Conservation (phyloP, 768 basidiomycete species). For the Amanita rubescens region DNA sequence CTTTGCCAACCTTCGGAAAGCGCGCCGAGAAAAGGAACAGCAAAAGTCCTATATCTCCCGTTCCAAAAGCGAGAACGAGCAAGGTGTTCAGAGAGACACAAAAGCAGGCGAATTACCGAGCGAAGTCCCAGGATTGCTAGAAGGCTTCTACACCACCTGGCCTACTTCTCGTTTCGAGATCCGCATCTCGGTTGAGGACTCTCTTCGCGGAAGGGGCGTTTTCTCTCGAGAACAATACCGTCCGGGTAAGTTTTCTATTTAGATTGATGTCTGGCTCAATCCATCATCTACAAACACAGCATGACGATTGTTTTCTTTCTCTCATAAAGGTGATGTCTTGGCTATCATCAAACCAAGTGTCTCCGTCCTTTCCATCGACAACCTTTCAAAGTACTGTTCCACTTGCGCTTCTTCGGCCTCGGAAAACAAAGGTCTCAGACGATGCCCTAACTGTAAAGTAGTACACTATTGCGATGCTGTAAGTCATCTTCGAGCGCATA, state of each 20-base stretch:
- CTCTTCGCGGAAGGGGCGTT: slow-evolving; percentile 1
- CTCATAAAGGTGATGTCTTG: slow-evolving; percentile 47
- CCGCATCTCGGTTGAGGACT: neutral
- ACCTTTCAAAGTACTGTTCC: slow-evolving; percentile 62
- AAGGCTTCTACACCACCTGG: slow-evolving; percentile 1
- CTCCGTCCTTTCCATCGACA: slow-evolving; percentile 54
- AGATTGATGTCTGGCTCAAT: neutral
- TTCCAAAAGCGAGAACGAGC: slow-evolving; percentile 5
- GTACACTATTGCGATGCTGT: slow-evolving; percentile 75
- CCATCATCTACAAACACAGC: neutral
- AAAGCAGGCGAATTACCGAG: too few relatives aligned
- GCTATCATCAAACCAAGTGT: slow-evolving; percentile 53
- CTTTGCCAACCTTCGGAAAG: slow-evolving; percentile 27
- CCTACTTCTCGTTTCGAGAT: neutral
- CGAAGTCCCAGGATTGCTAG: neutral
- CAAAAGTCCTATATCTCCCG: slow-evolving; percentile 25
- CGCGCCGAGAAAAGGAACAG: slow-evolving; percentile 16
- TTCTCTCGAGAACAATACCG: neutral
- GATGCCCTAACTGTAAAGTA: slow-evolving; percentile 67
- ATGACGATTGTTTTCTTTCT: slow-evolving; percentile 2
- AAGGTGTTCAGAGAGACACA: slow-evolving; percentile 4
- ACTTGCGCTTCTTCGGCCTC: slow-evolving; percentile 43
- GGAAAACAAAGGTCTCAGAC: slow-evolving; percentile 34
- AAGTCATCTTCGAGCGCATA: slow-evolving; percentile 19
- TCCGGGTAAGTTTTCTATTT: neutral